These are phyloP conservation scores for Waitea zeae DNA, from an alignment of 1,284 basidiomycete genomes.

Conservation along the genomic window DNA sequence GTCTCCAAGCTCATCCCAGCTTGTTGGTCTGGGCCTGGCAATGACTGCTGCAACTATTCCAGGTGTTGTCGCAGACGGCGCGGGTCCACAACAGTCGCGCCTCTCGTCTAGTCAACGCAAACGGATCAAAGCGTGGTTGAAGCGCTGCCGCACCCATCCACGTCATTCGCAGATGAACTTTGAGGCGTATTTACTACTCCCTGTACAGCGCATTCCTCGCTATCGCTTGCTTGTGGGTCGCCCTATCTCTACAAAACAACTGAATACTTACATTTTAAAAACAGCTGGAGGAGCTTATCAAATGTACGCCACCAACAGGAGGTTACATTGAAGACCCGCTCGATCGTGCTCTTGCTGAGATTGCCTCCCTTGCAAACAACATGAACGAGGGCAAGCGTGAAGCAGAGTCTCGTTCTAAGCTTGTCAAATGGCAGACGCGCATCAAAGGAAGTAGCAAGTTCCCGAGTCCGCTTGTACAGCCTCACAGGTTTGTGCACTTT, in stretches of 20 bases:
- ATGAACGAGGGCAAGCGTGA: constrained; percentile 98
- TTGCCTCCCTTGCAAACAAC: constrained; percentile 72
- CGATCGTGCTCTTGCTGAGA: constrained; percentile 71
- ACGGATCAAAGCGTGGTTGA: constrained; percentile 75
- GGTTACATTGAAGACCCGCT: constrained; percentile 69
- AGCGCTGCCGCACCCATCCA: constrained; percentile 72
- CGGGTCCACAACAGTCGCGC: constrained; percentile 10
- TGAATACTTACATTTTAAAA: constrained; percentile 7
- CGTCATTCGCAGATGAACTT: constrained; percentile 93
- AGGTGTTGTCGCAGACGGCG: constrained; percentile 20
- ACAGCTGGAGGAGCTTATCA: constrained; percentile 70
- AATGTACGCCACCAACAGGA: constrained; percentile 64
- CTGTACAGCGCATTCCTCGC: constrained; percentile 91
- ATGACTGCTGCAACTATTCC: constrained; percentile 39
- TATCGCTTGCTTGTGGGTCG: constrained; percentile 74
- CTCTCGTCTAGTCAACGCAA: constrained; percentile 65
- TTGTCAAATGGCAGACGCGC: constrained; percentile 85
- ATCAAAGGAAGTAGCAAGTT: constrained; percentile 69
- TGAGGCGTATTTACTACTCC: constrained; percentile 87
- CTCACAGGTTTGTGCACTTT: constrained; percentile 79
- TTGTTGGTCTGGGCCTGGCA: constrained; percentile 41
- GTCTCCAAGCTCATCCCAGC: constrained; percentile 34
- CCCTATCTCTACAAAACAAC: background rate
- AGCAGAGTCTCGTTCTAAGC: constrained; percentile 73
- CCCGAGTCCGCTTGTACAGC: constrained; percentile 92